Evolutionary conservation across 2,329 filamentous ascomycete genomes (phyloP).

Genomic region (Fusarium clavum): DNA sequence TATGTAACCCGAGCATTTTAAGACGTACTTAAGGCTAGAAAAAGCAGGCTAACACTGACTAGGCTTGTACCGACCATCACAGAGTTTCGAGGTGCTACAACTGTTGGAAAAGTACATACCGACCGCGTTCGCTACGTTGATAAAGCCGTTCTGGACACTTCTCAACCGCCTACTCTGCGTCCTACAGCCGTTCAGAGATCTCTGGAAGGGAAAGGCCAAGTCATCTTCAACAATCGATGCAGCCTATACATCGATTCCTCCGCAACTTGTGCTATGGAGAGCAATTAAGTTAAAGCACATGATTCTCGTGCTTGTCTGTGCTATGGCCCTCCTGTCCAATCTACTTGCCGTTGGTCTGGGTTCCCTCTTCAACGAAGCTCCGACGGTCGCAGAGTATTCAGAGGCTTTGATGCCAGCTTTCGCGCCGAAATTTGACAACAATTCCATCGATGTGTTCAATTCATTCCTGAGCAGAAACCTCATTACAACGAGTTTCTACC

Average conservation of each 20-base stretch:
- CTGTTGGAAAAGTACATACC: slow-evolving; percentile 63
- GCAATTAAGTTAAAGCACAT: slow-evolving; percentile 60
- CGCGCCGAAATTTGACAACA: slow-evolving; percentile 38
- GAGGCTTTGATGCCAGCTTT: slow-evolving; percentile 27
- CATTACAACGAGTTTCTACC: slow-evolving; percentile 14
- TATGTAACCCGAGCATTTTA: slow-evolving; percentile 9
- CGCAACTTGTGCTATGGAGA: slow-evolving; percentile 61
- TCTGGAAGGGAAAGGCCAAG: slow-evolving; percentile 54
- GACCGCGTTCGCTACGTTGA: slow-evolving; percentile 63
- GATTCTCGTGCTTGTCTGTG: slow-evolving; percentile 59
- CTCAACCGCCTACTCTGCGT: slow-evolving; percentile 65
- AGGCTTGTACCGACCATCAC: slow-evolving; percentile 39
- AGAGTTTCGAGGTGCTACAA: slow-evolving; percentile 52
- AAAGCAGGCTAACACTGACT: too few relatives aligned
- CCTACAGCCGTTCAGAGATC: slow-evolving; percentile 65
- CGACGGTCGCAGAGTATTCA: background rate
- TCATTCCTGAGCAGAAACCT: background rate
- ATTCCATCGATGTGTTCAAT: slow-evolving; percentile 13
- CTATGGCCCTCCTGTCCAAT: slow-evolving; percentile 62
- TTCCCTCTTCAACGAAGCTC: slow-evolving; percentile 60
- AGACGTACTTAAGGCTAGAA: too few relatives aligned
- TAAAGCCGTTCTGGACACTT: slow-evolving; percentile 68
- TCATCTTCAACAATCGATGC: slow-evolving; percentile 55
- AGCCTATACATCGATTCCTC: slow-evolving; percentile 66
- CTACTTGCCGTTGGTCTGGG: slow-evolving; percentile 64